Base-by-base conservation (phyloP, 768 basidiomycete genomes). In the Auricularia sp. region DNA sequence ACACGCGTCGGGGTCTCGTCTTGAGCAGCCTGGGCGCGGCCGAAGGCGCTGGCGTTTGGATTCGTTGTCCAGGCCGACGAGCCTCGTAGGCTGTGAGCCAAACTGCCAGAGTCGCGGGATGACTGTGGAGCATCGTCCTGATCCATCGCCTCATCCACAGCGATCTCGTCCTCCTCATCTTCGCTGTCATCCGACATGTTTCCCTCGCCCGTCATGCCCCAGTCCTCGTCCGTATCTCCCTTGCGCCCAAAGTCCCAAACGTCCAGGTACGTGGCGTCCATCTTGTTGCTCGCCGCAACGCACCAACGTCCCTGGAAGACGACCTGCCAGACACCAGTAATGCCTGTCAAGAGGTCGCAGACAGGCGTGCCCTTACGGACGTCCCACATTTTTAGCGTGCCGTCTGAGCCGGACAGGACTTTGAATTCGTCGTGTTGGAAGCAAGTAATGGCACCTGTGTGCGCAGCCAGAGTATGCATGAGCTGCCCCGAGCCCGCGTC, bases 391-490 rank as follows among this genome's bases (percentile, higher is more conserved):
- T 98, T 98, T 70, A 99, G 81, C 65, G 91, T 93, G 16, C 97
- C 97, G 69, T 98, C 97, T 14, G 90, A 92, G 13, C 96, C 96
- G 71, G 90, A 92, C 35, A 99, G 82, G 56, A 98, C 92, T 73
- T 97, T 98, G 80, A 92, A 93, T 73, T 98, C 95, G 74, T 98
- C 96, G 69, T 97, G 94, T 75, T 96, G 94, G 82, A 98, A 98
- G 77, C 96, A 99, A 18, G 97, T 98, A 69, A 99, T 98, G n/a
- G 96, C 94, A 24, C 95, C 96, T 5, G 89, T 90, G 74, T 98
- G 96, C 1, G 92, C 93, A 3, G 88, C 87, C 36, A 99, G 83
- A 0, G 88, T 87, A 69, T 94, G 89, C 45, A 83, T 85, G 36
- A 92, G 80, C 65, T 87, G 86, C 64, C 93, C 92, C 0, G 85